These are phyloP conservation scores for Dujonia santamariae DNA, from an alignment of 1,139 yeast genomes.

Conservation along the genomic window DNA sequence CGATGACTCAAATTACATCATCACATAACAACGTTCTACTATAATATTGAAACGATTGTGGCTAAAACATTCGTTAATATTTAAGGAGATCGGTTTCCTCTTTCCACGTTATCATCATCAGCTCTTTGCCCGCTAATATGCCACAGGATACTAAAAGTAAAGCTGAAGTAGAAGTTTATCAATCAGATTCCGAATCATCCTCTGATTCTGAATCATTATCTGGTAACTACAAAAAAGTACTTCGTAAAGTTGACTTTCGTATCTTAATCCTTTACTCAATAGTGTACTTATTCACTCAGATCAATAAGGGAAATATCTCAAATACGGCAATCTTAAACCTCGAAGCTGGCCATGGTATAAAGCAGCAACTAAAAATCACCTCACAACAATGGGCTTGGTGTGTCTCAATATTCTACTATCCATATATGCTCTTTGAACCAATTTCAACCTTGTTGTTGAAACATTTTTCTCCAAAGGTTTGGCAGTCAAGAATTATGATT, in stretches of 20 bases:
- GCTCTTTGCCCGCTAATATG: no score
- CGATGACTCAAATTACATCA: no score
- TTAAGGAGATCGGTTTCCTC: no score
- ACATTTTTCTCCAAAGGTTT: constrained; percentile 10
- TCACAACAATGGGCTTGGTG: constrained; percentile 18
- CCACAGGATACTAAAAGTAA: no score
- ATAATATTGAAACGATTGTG: no score
- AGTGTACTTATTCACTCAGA: constrained; percentile 13
- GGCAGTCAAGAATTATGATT: constrained; percentile 12
- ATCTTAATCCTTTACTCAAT: constrained; percentile 13
- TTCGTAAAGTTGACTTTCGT: constrained; percentile 12
- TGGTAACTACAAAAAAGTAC: constrained; percentile 7
- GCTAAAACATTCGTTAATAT: no score
- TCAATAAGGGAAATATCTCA: constrained; percentile 14
- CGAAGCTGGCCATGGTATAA: constrained; percentile 14
- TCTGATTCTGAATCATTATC: no score
- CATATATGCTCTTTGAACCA: constrained; percentile 10
- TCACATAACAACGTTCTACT: no score
- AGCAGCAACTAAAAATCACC: constrained; percentile 11
- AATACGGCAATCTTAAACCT: constrained; percentile 15
- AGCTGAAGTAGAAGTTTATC: no score
- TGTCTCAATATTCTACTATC: constrained; percentile 13
- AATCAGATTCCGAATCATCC: no score
- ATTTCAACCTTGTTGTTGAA: constrained; percentile 11
- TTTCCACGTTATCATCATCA: no score